These are phyloP conservation scores for Colletotrichum tabaci DNA, from an alignment of 2,329 filamentous ascomycete genomes.

Conservation along the genomic window DNA sequence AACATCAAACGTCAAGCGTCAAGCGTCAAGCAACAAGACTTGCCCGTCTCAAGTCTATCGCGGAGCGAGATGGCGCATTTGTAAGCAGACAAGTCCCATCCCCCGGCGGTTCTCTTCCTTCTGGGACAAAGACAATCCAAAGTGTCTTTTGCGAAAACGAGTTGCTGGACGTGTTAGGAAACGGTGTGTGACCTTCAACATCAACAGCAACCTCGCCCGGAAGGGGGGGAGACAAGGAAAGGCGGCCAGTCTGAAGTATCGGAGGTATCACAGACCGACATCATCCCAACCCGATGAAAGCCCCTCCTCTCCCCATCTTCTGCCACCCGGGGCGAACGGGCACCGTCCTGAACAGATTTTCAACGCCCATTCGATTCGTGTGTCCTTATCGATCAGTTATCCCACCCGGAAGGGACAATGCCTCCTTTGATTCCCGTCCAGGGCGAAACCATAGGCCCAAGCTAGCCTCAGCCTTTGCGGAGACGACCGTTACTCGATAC, in stretches of 20 bases:
- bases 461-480: constrained; percentile 18
- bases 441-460: constrained; percentile 24
- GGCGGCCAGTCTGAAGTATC: no score
- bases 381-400: background rate
- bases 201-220: no score
- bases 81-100: background rate
- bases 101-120: background rate
- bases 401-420: background rate
- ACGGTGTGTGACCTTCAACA: no score
- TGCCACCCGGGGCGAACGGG: constrained; percentile 29
- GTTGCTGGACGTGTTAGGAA: background rate
- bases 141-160: background rate
- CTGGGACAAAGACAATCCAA: no score
- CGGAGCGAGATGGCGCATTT: background rate
- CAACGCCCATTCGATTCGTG: background rate
- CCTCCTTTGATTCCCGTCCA: background rate
- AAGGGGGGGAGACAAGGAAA: no score
- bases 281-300: background rate
- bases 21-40: background rate
- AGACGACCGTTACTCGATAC: no score
- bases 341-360: constrained; percentile 20
- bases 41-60: background rate
- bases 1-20: background rate
- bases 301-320: background rate
- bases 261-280: background rate